Evolutionary conservation across 163 green algal genomes (phyloP).

Genomic region (Coccomyxa subellipsoidea): DNA sequence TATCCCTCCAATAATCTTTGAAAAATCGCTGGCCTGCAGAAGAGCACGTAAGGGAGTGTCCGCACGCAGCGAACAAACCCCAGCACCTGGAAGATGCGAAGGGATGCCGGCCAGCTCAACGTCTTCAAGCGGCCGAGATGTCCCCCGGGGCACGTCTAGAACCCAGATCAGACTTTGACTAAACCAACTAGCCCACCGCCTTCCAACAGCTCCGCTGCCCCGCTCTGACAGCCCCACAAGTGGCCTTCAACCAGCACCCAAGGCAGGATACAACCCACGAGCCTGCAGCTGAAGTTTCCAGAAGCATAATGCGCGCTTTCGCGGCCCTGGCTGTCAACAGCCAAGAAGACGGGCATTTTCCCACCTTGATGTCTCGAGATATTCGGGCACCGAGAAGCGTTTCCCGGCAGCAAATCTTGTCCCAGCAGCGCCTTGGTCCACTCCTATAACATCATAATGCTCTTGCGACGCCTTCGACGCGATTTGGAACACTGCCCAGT

Average conservation of each 20-base stretch:
- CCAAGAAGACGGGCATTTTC: not conserved
- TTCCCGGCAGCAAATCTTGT: not conserved
- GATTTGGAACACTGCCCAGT: too few species aligned
- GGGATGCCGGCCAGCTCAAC: not conserved
- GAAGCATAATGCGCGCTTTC: not conserved
- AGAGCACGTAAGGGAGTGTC: not conserved
- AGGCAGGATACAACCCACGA: not conserved
- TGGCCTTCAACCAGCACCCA: not conserved
- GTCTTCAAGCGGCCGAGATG: not conserved
- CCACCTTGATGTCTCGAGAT: not conserved
- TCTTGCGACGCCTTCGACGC: too few species aligned
- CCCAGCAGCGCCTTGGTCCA: not conserved
- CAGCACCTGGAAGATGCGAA: not conserved
- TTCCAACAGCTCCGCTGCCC: not conserved
- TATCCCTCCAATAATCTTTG: not conserved
- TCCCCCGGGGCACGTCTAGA: not conserved
- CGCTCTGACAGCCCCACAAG: not conserved
- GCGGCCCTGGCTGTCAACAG: not conserved
- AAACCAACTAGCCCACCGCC: not conserved
- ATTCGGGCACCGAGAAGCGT: not conserved
- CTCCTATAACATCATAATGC: not conserved
- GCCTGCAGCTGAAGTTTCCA: not conserved
- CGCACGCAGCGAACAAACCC: not conserved
- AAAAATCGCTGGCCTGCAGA: not conserved
- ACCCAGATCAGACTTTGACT: not conserved